Evolutionary conservation across 2,329 filamentous ascomycete species (phyloP), one percentile per base, ranked within the genome.

Genomic region (Fusarium concolor): DNA sequence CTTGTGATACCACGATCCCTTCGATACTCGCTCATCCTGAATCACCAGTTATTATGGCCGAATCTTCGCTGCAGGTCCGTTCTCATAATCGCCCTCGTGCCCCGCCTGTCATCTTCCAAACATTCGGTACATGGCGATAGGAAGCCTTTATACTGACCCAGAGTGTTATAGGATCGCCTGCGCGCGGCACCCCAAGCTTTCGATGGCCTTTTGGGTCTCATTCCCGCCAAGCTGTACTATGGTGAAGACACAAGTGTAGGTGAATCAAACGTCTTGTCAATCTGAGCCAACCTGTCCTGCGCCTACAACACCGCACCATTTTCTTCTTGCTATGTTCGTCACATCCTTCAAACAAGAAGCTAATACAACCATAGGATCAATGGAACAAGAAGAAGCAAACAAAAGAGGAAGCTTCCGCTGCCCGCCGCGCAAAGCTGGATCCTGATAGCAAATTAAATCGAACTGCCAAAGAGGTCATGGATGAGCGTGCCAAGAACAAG

Each of bases 341-440:
- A 33, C 28, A 15, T 17, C 20, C 44, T 45, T 37, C 22, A 29
- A 17, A 17, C 26, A 45, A n/a, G 35, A 57, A 49, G 47, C 71
- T 75, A 67, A 75, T 45, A 35, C 10, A 39, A 33, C 33, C 44
- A 65, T 75, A 97, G 93, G 92, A 96, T 74, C 93, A 97, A 90
- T 97, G 94, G 93, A 78, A 89, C 78, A 91, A 91, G 76, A 97
- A 96, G 82, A 98, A 98, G 84, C 94, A 98, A 82, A 95, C 93
- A 50, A 97, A 97, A 78, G 92, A 93, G 79, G 87, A 97, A 79
- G 92, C 92, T 62, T 88, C 89, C 65, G 90, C 91, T 71, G 92
- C 93, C 56, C 94, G 94, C 81, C 87, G 90, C 76, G 93, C 92
- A 62, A 98, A 97, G 82, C 86, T 98, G 39, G 93, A 98, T 75